phyloP scores from a whole-genome alignment of 805 yeast genomes.

The Cyberlindnera mycetangii region DNA sequence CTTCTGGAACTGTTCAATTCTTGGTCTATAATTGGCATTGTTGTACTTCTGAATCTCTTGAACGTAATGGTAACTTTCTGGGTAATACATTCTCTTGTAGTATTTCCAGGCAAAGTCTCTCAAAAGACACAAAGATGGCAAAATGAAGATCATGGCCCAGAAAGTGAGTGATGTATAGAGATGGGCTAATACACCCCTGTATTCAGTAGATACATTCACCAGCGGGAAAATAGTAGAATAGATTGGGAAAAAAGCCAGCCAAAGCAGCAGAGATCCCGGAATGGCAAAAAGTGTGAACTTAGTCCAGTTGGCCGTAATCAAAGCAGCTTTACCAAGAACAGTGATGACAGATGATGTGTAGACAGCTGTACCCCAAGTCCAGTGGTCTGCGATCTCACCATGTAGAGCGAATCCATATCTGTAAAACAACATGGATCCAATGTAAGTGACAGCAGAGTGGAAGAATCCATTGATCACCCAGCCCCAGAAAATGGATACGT shows the following conservation, averaged over 20 bases:
- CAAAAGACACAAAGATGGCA: slow-evolving; percentile 73
- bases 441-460: slow-evolving; percentile 83
- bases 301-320: slow-evolving; percentile 92
- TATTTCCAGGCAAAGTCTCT: slow-evolving; percentile 95
- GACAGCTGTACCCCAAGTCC: slow-evolving; percentile 93
- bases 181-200: slow-evolving; percentile 71
- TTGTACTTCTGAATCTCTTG: slow-evolving; percentile 96
- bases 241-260: slow-evolving; percentile 85
- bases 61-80: slow-evolving; percentile 90
- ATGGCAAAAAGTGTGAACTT: slow-evolving; percentile 88
- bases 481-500: slow-evolving; percentile 91
- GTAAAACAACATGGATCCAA: slow-evolving; percentile 69
- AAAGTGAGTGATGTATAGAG: slow-evolving; percentile 75
- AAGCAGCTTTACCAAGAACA: slow-evolving; percentile 91
- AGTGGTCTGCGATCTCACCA: slow-evolving; percentile 79
- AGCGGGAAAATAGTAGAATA: slow-evolving; percentile 85
- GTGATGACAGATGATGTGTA: slow-evolving; percentile 86
- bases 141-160: slow-evolving; percentile 78
- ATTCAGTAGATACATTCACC: slow-evolving; percentile 78
- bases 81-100: slow-evolving; percentile 85
- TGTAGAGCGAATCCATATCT: slow-evolving; percentile 60
- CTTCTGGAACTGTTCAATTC: slow-evolving; percentile 93
- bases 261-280: slow-evolving; percentile 85
- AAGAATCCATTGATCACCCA: slow-evolving; percentile 96
- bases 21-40: slow-evolving; percentile 91